Evolutionary conservation across 352 stramenopile species (phyloP).

Genomic region (Blastocystis sp.): DNA sequence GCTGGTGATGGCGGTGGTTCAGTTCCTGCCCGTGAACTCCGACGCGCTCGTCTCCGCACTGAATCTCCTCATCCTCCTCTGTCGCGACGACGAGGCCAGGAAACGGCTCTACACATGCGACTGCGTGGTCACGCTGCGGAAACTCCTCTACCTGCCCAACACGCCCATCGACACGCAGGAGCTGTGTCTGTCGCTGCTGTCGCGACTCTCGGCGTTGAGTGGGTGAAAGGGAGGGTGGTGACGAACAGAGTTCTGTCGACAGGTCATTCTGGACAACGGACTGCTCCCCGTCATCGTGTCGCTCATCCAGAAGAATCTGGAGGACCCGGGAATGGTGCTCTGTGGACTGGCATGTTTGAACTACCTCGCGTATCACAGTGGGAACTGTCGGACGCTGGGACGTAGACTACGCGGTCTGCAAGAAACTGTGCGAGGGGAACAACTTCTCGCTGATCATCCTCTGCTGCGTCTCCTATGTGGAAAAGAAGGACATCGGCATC

Average conservation of each 20-base stretch:
- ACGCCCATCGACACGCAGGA: constrained; percentile 7
- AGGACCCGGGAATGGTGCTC: not conserved
- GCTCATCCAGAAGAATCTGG: not conserved
- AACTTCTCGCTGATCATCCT: not conserved
- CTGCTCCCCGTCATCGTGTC: not conserved
- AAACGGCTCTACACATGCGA: not conserved
- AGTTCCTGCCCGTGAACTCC: constrained; percentile 20
- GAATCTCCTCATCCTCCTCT: constrained; percentile 25
- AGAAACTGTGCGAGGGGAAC: not conserved
- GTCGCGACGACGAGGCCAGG: not conserved
- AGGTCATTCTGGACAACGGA: not conserved
- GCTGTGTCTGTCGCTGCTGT: constrained; percentile 10
- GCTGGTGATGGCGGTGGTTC: not conserved
- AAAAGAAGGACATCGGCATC: constrained; percentile 22
- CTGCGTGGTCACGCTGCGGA: not conserved
- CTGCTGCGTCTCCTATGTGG: constrained; percentile 35
- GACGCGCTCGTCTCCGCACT: constrained; percentile 2
- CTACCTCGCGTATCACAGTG: constrained; percentile 4
- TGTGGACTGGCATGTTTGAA: constrained; percentile 27
- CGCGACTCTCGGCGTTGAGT: not conserved
- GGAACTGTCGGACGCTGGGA: not conserved
- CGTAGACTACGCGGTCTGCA: constrained; percentile 1
- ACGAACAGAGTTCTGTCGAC: not conserved
- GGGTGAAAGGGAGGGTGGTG: not conserved
- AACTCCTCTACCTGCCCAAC: not conserved